Conservation (phyloP, 768 basidiomycete species). For the Rhodotorula toruloides region DNA sequence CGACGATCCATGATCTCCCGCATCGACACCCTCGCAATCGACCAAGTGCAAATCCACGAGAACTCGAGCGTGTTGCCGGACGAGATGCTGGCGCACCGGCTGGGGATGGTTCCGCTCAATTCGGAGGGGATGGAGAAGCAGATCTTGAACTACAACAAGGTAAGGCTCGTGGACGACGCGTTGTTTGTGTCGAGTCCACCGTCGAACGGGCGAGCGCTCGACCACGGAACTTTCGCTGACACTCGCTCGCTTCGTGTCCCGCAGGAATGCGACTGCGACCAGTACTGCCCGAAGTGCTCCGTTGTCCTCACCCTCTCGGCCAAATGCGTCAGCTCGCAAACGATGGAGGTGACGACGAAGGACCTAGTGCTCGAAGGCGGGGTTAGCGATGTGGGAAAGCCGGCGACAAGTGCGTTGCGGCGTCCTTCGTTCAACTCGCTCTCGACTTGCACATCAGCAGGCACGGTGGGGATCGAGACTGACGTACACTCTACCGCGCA, state of each 20-base stretch:
- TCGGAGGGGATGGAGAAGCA: constrained; percentile 66
- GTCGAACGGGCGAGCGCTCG: background rate
- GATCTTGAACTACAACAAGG: constrained; percentile 46
- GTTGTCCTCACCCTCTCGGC: constrained; percentile 75
- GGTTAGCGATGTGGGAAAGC: constrained; percentile 32
- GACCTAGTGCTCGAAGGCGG: constrained; percentile 53
- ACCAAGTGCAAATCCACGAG: constrained; percentile 84
- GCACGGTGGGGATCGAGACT: background rate
- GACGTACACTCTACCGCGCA: background rate
- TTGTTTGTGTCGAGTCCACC: background rate
- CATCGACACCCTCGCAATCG: constrained; percentile 93
- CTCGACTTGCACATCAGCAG: background rate
- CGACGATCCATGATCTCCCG: constrained; percentile 93
- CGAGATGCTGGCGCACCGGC: constrained; percentile 92
- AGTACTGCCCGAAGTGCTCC: constrained; percentile 78
- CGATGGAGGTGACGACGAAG: constrained; percentile 80
- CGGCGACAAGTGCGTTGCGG: constrained; percentile 31
- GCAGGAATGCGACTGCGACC: constrained; percentile 86
- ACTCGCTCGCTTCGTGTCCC: background rate
- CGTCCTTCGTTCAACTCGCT: background rate
- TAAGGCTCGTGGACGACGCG: constrained; percentile 37
- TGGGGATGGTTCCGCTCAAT: constrained; percentile 86
- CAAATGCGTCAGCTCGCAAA: constrained; percentile 59
- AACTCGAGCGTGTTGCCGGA: constrained; percentile 93
- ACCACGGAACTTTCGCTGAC: background rate